phyloP scores from a whole-genome alignment of 1,284 basidiomycete species.

The Mycosarcoma mackinlayi region DNA sequence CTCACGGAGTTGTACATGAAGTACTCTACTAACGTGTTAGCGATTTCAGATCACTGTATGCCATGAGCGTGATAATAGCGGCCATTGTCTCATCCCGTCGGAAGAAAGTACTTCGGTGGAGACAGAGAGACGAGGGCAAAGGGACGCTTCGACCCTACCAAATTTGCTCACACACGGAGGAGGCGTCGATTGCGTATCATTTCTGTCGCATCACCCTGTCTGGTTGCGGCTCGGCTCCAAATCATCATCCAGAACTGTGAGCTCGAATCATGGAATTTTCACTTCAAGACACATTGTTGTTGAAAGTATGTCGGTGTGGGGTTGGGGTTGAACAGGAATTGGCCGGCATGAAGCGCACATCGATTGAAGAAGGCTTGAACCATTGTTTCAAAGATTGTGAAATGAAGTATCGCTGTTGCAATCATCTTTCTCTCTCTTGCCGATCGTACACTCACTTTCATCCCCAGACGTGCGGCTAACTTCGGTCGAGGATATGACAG shows the following conservation, averaged over 20 bases:
- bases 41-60: too few species aligned
- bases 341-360: background rate
- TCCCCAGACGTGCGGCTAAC: too few species aligned
- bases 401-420: too few species aligned
- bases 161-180: too few species aligned
- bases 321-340: background rate
- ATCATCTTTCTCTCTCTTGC: too few species aligned
- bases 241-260: background rate
- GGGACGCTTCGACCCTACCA: too few species aligned
- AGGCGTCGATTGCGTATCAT: background rate
- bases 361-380: background rate
- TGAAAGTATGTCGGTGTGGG: background rate
- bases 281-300: background rate
- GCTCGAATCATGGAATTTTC: background rate
- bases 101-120: background rate
- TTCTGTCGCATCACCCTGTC: background rate
- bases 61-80: background rate
- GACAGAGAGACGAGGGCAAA: too few species aligned
- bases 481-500: too few species aligned
- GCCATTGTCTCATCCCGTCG: background rate
- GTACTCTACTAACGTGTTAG: too few species aligned
- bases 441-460: too few species aligned
- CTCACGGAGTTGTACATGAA: too few species aligned
- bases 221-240: conserved; percentile 23
- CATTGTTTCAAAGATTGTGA: background rate